Evolutionary conservation across 352 stramenopile species (phyloP), one percentile per base, ranked within the genome.

Genomic region (Thraustotheca clavata): DNA sequence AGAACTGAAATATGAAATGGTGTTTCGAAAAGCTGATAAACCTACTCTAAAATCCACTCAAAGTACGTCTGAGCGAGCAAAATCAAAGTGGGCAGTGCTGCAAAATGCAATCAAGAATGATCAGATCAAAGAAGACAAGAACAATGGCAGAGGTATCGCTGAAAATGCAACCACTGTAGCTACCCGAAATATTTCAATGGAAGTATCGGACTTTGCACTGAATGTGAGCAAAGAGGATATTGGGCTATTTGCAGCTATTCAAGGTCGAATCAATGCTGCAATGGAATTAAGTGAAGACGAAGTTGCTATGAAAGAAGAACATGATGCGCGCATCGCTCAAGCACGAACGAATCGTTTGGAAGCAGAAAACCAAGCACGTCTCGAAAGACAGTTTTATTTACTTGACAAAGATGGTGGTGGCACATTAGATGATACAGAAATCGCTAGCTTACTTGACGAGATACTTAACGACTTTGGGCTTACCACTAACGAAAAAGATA

Each of bases 191-290:
- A 29, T 95, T 31, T 76, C 76, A 9, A 76, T 95, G 67, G 75
- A 79, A 48, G 88, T 95, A 78, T 92, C 83, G 14, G 83, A 93
- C 38, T 93, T 93, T 65, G 86, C 75, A 1, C 67, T 95, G 61
- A 95, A 95, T 61, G 62, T 95, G 11, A 89, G 80, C 0, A 69
- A 82, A 22, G 84, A 86, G 35, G 84, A 95, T 62, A 61, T 95
- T 34, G 78, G 83, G 26, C 74, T 95, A 0, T 75, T 95, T n/a
- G 68, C 88, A 29, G 88, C 80, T 52, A 92, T 95, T 68, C 46
- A 83, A 47, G 59, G 59, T 2, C 74, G 80, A 12, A 68, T 95
- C 14, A 83, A 74, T 38, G 84, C 86, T 39, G 77, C 83, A 0
- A 79, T 89, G 77, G 76, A 80, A 20, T 80, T 90, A 66, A 82